phyloP scores from a whole-genome alignment of 1,284 basidiomycete species.

The Puccinia brachypodii region DNA sequence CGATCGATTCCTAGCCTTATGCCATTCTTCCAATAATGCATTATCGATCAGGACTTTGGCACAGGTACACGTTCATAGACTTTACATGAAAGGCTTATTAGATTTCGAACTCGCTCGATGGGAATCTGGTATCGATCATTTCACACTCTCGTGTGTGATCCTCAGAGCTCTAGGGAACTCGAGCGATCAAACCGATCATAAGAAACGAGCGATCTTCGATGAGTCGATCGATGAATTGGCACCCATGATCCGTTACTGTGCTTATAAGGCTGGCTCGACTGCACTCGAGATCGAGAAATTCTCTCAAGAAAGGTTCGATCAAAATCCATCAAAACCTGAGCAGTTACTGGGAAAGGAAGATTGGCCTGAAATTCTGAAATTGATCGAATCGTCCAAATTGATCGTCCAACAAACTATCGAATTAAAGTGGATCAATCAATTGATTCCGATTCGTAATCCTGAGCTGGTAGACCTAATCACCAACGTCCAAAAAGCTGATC shows the following conservation, averaged over 20 bases:
- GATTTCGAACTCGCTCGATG: conserved; percentile 27
- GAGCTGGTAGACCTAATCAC: conserved; percentile 29
- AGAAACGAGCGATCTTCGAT: conserved; percentile 28
- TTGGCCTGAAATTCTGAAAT: conserved; percentile 8
- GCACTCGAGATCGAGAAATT: conserved; percentile 18
- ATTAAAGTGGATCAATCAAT: conserved; percentile 19
- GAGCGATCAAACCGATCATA: conserved; percentile 6
- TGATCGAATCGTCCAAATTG: neutral
- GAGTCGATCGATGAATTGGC: conserved; percentile 26
- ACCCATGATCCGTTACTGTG: conserved; percentile 30
- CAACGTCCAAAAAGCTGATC: conserved; percentile 1
- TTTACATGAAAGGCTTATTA: conserved; percentile 24
- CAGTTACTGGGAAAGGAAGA: conserved; percentile 6
- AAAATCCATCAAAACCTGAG: neutral
- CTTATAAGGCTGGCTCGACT: conserved; percentile 13
- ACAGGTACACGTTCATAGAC: conserved; percentile 20
- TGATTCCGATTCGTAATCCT: conserved; percentile 17
- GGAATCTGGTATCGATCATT: conserved; percentile 11
- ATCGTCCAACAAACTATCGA: conserved; percentile 1
- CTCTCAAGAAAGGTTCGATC: conserved; percentile 5
- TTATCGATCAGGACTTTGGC: conserved; percentile 11
- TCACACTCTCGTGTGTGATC: neutral
- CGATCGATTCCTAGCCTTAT: neutral
- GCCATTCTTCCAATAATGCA: neutral
- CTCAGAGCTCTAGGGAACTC: conserved; percentile 5